phyloP scores from a whole-genome alignment of 2,329 filamentous ascomycete species.

The Paecilomyces formosus region DNA sequence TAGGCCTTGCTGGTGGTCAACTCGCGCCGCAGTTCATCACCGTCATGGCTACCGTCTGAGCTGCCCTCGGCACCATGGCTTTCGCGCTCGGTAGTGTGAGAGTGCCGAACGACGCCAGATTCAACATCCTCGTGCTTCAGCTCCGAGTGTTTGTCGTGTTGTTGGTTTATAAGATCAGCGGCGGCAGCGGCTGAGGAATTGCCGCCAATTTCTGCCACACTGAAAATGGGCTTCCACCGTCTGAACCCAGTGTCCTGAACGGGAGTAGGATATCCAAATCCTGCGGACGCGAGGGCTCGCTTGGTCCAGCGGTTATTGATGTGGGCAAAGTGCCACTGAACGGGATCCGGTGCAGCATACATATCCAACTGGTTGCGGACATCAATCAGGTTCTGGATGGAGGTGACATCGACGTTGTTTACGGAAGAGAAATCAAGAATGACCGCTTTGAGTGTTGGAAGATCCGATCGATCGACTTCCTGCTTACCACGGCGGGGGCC shows the following conservation, averaged over 20 bases:
- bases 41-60: constrained; percentile 20
- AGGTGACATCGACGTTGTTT: constrained; percentile 90
- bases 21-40: constrained; percentile 36
- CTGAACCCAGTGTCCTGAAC: constrained; percentile 47
- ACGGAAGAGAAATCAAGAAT: constrained; percentile 91
- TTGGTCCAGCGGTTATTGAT: constrained; percentile 95
- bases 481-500: constrained; percentile 57
- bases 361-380: constrained; percentile 88
- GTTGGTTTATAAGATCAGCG: constrained; percentile 51
- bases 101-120: constrained; percentile 22
- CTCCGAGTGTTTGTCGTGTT: constrained; percentile 41
- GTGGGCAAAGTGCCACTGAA: constrained; percentile 94
- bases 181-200: constrained; percentile 59
- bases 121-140: constrained; percentile 20
- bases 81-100: constrained; percentile 23
- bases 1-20: constrained; percentile 43
- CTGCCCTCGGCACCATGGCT: constrained; percentile 20
- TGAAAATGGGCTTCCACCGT: constrained; percentile 93
- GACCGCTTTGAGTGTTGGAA: constrained; percentile 74
- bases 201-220: constrained; percentile 77
- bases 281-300: constrained; percentile 75
- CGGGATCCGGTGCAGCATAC: constrained; percentile 69
- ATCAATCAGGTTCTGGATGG: constrained; percentile 85
- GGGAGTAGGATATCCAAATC: constrained; percentile 74
- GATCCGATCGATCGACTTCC: constrained; percentile 40